Conservation (phyloP, 2,329 filamentous ascomycete genomes). For the Botrytis fabae region DNA sequence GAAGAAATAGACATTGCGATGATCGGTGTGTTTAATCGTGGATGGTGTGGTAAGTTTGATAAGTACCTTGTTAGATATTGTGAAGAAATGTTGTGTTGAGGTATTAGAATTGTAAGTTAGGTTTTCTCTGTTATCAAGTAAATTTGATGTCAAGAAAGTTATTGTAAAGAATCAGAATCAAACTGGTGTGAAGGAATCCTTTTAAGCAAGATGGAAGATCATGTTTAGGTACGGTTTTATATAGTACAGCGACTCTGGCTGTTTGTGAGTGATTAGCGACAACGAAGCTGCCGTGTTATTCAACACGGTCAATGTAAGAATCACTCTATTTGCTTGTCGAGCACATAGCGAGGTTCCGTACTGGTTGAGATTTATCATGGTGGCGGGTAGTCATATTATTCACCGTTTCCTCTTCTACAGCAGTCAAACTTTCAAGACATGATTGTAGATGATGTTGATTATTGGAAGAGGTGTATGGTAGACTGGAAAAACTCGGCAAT, state of each 20-base stretch:
- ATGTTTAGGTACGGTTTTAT: not conserved
- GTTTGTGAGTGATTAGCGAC: not conserved
- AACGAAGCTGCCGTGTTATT: not conserved
- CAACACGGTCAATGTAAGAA: not conserved
- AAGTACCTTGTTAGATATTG: not conserved
- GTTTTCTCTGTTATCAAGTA: not conserved
- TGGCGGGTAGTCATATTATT: not conserved
- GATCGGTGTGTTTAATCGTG: not conserved
- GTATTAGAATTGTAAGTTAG: not conserved
- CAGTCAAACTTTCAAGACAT: no score
- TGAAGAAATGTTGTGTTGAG: not conserved
- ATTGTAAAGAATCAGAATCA: not conserved
- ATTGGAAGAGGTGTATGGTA: not conserved
- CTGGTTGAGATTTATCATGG: no score
- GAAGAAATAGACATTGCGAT: not conserved
- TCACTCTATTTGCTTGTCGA: not conserved
- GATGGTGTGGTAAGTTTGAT: no score
- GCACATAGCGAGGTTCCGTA: not conserved
- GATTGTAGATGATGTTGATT: no score
- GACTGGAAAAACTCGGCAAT: not conserved
- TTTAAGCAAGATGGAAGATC: not conserved
- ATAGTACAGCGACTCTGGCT: not conserved
- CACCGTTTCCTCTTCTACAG: fast-evolving
- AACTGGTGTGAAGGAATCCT: not conserved
- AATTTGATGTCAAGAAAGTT: not conserved